Evolutionary conservation across 129 eudicot species (phyloP), one percentile per base, ranked within the genome.

Genomic region (Chrysanthemum makinoi): DNA sequence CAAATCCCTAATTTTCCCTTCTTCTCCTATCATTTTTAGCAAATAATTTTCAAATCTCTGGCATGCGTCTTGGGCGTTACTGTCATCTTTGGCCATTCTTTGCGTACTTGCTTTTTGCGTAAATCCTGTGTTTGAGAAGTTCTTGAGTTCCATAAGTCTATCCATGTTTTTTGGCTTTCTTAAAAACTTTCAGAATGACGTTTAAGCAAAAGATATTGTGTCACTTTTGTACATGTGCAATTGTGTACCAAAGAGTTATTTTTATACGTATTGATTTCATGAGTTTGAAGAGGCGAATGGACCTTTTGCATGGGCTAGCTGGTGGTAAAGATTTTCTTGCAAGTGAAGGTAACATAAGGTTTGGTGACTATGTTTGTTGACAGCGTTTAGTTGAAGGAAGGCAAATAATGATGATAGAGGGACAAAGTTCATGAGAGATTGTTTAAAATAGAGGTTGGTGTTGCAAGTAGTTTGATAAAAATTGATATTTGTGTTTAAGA

Each of bases 11-110:
- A 73, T 49, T 62, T 82, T 86, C 79, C 95, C 96, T 62, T 89
- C 95, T 62, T 92, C 98, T 24, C 82, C 83, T 30, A 92, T 83
- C 91, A 92, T 92, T 47, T 83, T 88, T 68, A 81, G 70, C 85
- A 92, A 77, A 79, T 92, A 81, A 18, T 75, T 86, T 88, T 92
- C 96, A 48, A 35, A 35, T 0, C 44, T 35, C 44, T 35, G 44
- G 9, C 44, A 35, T 6, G 44, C 44, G 8, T 35, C 44, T 35
- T 35, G 44, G 44, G 44, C 8, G 44, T 35, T 5, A 35, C 44
- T 35, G 44, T 35, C 44, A 9, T 35, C 71, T 12, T 66, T 49
- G 47, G 12, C 74, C 18, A 56, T 86, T 13, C 53, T 72, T 14
- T 54, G 69, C 57, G 10, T 68, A 44, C 63, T 68, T 6, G 63